These are phyloP conservation scores for Bipolaris bicolor DNA, from an alignment of 2,329 filamentous ascomycete genomes.

Conservation along the genomic window DNA sequence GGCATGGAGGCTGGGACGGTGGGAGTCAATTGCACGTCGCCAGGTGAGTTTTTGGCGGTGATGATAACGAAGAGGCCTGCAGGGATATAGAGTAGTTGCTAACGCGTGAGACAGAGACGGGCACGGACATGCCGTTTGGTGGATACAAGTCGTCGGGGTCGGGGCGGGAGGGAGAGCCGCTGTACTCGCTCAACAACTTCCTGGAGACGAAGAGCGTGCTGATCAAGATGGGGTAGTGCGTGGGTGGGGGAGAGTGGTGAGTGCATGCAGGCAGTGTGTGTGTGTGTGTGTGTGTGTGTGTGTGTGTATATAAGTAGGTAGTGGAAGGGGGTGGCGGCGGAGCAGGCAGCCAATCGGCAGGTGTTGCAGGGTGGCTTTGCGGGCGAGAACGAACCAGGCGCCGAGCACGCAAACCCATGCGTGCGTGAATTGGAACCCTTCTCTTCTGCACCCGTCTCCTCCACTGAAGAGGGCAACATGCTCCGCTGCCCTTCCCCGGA, in stretches of 20 bases:
- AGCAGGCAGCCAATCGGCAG: conserved; percentile 17
- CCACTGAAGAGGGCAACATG: conserved; percentile 16
- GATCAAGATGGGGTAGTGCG: conserved; percentile 31
- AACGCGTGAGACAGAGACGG: conserved; percentile 7
- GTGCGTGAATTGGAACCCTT: conserved; percentile 19
- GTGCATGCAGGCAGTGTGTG: too few species aligned
- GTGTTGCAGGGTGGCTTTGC: conserved; percentile 19
- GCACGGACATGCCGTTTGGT: conserved; percentile 50
- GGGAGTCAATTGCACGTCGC: conserved; percentile 50
- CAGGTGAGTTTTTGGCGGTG: conserved; percentile 12
- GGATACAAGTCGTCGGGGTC: conserved; percentile 49
- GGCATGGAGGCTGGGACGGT: conserved; percentile 50
- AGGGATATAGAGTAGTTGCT: neutral
- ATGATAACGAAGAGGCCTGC: too few species aligned
- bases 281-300: too few species aligned
- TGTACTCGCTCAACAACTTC: conserved; percentile 42
- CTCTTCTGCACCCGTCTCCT: conserved; percentile 14
- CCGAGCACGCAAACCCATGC: conserved; percentile 10
- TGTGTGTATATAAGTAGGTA: too few species aligned
- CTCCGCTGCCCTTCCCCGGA: conserved; percentile 20
- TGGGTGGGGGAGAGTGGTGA: too few species aligned
- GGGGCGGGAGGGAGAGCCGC: conserved; percentile 44
- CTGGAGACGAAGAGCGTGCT: conserved; percentile 45
- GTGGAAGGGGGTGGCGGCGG: neutral
- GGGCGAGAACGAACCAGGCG: conserved; percentile 3